Evolutionary conservation across 441 rosid species (phyloP).

Genomic region (Pelargonium exstipulatum): DNA sequence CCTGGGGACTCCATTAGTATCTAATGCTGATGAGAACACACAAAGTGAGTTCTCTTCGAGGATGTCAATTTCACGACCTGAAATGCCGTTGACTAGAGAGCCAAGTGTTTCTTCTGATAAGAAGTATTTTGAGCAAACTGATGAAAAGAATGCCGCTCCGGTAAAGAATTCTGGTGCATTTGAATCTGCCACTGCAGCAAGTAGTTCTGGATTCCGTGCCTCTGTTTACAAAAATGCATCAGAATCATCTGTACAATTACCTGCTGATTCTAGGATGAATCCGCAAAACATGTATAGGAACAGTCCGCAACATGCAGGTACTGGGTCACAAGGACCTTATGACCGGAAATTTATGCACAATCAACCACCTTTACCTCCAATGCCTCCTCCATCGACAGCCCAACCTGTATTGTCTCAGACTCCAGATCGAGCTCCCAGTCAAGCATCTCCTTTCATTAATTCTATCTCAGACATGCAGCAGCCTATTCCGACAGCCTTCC

Average conservation of each 20-base stretch:
- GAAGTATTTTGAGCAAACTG: slow-evolving; percentile 66
- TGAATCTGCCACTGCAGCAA: slow-evolving; percentile 46
- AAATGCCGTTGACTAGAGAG: slow-evolving; percentile 67
- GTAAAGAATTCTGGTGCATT: slow-evolving; percentile 34
- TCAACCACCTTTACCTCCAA: slow-evolving; percentile 93
- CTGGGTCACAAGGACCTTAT: slow-evolving; percentile 63
- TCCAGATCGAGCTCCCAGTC: slow-evolving; percentile 38
- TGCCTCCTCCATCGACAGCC: slow-evolving; percentile 69
- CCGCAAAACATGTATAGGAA: slow-evolving; percentile 57
- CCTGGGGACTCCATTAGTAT: slow-evolving; percentile 58
- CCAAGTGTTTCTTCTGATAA: slow-evolving; percentile 78
- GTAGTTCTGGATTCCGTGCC: slow-evolving; percentile 39
- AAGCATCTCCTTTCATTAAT: slow-evolving; percentile 45
- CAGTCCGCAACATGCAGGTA: slow-evolving; percentile 49
- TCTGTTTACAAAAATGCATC: slow-evolving; percentile 43
- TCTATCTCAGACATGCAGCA: slow-evolving; percentile 35
- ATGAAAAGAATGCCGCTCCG: slow-evolving; percentile 54
- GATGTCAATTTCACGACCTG: slow-evolving; percentile 71
- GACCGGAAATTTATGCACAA: slow-evolving; percentile 54
- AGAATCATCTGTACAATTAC: slow-evolving; percentile 37
- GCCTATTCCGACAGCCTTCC: slow-evolving; percentile 34
- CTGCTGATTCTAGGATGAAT: slow-evolving; percentile 57
- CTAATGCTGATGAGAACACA: slow-evolving; percentile 64
- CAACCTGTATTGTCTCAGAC: slow-evolving; percentile 46
- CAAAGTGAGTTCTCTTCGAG: slow-evolving; percentile 88